Evolutionary conservation across 148 eudicot species (phyloP).

Genomic region (Pharnaceum exiguum): DNA sequence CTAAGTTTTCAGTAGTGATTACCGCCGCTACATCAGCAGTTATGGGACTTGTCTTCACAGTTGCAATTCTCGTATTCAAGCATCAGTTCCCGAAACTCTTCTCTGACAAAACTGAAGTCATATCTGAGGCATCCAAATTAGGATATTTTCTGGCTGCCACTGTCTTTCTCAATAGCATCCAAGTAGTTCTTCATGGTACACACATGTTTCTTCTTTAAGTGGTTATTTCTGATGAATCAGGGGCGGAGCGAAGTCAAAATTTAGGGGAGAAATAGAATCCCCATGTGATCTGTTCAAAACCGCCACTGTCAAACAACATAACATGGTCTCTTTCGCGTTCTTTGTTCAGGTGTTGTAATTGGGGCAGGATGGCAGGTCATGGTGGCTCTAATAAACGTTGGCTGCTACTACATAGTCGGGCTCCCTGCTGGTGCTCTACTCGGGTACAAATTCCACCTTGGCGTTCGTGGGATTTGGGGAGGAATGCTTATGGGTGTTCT

Average conservation of each 20-base stretch:
- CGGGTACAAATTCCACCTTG: constrained; percentile 24
- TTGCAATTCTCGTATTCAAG: constrained; percentile 4
- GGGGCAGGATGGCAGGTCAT: constrained; percentile 41
- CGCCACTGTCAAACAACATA: too few relatives aligned
- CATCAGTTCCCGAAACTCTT: constrained; percentile 30
- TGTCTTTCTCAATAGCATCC: constrained; percentile 30
- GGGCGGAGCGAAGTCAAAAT: too few relatives aligned
- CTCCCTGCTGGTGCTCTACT: constrained; percentile 30
- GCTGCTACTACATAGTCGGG: constrained; percentile 38
- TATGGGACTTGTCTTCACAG: constrained; percentile 14
- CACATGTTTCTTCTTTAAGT: not conserved
- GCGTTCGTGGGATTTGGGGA: constrained; percentile 20
- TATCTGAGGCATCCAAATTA: constrained; percentile 22
- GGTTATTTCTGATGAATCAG: not conserved
- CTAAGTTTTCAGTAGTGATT: constrained; percentile 34
- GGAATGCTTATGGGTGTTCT: constrained; percentile 18
- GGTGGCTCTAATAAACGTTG: constrained; percentile 28
- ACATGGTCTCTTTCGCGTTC: too few relatives aligned
- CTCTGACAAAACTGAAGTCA: constrained; percentile 15
- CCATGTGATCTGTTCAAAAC: too few relatives aligned
- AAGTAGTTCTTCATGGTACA: constrained; percentile 37
- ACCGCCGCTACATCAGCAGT: constrained; percentile 18
- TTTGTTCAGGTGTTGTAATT: constrained; percentile 32
- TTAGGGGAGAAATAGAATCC: too few relatives aligned
- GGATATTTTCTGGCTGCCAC: constrained; percentile 21